Evolutionary conservation across 192 early-diverging fungal genomes (phyloP).

Genomic region (Podila clonocystis): DNA sequence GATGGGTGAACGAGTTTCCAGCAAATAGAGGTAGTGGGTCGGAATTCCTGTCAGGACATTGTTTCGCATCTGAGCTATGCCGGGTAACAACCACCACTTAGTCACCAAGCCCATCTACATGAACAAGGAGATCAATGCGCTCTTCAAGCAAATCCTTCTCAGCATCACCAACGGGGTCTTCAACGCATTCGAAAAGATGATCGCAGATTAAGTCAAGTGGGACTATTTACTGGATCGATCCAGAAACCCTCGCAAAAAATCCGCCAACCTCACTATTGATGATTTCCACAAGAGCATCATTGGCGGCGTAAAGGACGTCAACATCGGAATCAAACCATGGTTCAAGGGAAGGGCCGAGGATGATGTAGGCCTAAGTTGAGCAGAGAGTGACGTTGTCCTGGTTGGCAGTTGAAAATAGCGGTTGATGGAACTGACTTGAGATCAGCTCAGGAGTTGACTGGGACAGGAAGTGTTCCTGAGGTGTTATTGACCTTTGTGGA

Average conservation of each 20-base stretch:
- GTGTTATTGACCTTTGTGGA: no score
- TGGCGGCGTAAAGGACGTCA: slow-evolving; percentile 4
- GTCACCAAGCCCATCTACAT: slow-evolving; percentile 41
- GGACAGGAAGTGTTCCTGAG: no score
- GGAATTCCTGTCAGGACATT: no score
- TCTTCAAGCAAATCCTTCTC: slow-evolving; percentile 29
- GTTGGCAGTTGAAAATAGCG: no score
- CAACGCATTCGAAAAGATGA: slow-evolving; percentile 41
- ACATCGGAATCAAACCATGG: slow-evolving; percentile 20
- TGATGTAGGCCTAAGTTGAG: no score
- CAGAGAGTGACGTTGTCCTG: no score
- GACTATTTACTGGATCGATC: slow-evolving; percentile 33
- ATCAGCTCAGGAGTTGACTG: no score
- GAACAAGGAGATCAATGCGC: slow-evolving; percentile 22
- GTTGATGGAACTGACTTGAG: no score
- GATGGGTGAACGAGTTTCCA: no score
- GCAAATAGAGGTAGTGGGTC: no score
- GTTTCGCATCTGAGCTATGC: no score
- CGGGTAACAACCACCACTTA: slow-evolving; percentile 26
- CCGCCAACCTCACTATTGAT: slow-evolving; percentile 11
- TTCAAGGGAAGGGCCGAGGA: slow-evolving; percentile 10
- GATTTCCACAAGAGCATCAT: slow-evolving; percentile 20
- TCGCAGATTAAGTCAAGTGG: slow-evolving; percentile 44
- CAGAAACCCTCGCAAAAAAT: slow-evolving; percentile 24
- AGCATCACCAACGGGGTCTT: slow-evolving; percentile 15